Evolutionary conservation across 371 early-diverging fungal species (phyloP).

Genomic region (Vairimorpha ceranae): DNA sequence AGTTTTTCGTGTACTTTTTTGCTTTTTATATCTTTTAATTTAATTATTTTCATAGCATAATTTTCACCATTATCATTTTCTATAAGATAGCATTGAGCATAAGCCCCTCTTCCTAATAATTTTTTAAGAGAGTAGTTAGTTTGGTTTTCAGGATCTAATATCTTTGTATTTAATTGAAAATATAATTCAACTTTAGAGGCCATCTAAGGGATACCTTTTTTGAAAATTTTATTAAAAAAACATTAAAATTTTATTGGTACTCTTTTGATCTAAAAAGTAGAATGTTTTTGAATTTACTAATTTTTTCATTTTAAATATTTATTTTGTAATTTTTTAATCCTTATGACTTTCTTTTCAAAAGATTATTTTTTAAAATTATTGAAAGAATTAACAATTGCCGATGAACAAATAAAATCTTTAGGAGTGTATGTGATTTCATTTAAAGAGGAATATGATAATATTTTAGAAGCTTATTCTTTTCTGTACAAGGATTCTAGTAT

Average conservation of each 20-base stretch:
- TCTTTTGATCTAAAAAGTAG: not conserved
- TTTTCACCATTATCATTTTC: slow-evolving; percentile 59
- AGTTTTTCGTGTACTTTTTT: slow-evolving; percentile 53
- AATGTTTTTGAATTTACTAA: too few relatives aligned
- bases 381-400: slow-evolving; percentile 17
- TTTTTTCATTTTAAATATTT: too few relatives aligned
- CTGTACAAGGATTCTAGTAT: slow-evolving; percentile 28
- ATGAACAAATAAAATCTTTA: slow-evolving; percentile 37
- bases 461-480: slow-evolving; percentile 36
- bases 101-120: slow-evolving; percentile 70
- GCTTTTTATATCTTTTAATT: slow-evolving; percentile 48
- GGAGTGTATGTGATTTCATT: slow-evolving; percentile 47
- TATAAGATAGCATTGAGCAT: slow-evolving; percentile 74
- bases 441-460: slow-evolving; percentile 40
- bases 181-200: slow-evolving; percentile 27
- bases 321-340: not conserved
- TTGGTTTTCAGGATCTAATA: slow-evolving; percentile 44
- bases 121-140: slow-evolving; percentile 49
- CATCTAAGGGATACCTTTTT: slow-evolving; percentile 19
- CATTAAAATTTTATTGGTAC: slow-evolving; percentile 13
- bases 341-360: slow-evolving; percentile 21
- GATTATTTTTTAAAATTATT: slow-evolving; percentile 41
- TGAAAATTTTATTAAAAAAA: not conserved
- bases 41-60: slow-evolving; percentile 73
- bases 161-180: slow-evolving; percentile 42